Evolutionary conservation across 306 rosid species (phyloP), one percentile per base, ranked within the genome.

Genomic region (Cucurbita pepo): DNA sequence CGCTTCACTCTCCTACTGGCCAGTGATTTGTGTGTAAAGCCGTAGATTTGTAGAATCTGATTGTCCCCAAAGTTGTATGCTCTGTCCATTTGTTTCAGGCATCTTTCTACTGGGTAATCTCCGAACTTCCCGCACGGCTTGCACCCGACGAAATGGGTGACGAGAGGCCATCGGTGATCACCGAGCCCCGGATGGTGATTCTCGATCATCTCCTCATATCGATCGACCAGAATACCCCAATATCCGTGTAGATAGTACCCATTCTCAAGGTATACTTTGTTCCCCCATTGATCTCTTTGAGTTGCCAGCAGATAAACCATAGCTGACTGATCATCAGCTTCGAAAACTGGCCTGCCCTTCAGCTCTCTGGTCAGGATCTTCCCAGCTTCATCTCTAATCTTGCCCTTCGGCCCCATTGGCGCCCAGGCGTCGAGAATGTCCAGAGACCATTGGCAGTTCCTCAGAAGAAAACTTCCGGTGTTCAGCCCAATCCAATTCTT

Each of bases 401-500:
- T 86, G 81, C 97, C 97, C 47, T 88, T 89, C 0, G 97, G 97
- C 10, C 97, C 97, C 96, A 92, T 92, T 0, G 97, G 96, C 5
- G 97, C 92, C 97, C 97, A 92, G 9, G 87, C 86, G 41, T 92
- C 97, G 4, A 92, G 95, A 75, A 92, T 67, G 75, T 92, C 96
- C 72, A 92, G 36, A 5, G 98, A 77, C 96, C 98, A 92, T 47
- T 90, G 96, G 11, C 85, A 78, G 37, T 92, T 92, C 74, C 97
- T 75, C 19, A 92, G 69, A 36, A 92, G 71, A 9, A 90, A 92
- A 22, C 89, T 83, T 22, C 97, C 96, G 5, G 95, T 89, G 67
- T 92, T 92, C 83, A 92, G 72, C 18, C 96, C 97, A 76, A 92
- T 88, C 97, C 97, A 92, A 37, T 89, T 82, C 77, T 88, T 88